A percentile compares a stretch with the other conserved stretches of the same genome.
phyloP scores from a whole-genome alignment of 306 rosid species.

The Quillaja saponaria region DNA sequence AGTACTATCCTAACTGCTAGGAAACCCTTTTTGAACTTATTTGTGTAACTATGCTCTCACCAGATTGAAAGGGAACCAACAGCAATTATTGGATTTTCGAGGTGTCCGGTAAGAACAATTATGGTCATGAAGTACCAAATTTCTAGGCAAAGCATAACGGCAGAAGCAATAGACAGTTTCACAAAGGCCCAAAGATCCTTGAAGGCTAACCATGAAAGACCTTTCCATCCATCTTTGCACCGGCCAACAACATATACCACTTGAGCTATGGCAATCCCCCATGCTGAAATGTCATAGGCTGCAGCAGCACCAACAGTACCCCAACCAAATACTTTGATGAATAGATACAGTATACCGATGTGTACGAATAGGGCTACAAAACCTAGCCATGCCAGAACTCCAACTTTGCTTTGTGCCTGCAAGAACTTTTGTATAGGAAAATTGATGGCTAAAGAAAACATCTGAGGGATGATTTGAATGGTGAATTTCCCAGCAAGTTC shows the following conservation, averaged over 20 bases:
- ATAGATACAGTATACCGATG: slow-evolving; percentile 45
- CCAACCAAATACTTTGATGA: slow-evolving; percentile 59
- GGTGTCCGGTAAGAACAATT: slow-evolving; percentile 94
- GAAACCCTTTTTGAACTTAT: background rate
- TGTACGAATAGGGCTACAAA: slow-evolving; percentile 49
- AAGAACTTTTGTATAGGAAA: slow-evolving; percentile 88
- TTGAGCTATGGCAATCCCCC: slow-evolving; percentile 76
- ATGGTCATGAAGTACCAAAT: slow-evolving; percentile 97
- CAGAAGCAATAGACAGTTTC: slow-evolving; percentile 84
- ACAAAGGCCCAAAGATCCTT: slow-evolving; percentile 81
- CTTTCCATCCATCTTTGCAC: slow-evolving; percentile 85
- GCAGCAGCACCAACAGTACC: slow-evolving; percentile 84
- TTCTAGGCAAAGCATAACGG: slow-evolving; percentile 91
- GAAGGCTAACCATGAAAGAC: slow-evolving; percentile 83
- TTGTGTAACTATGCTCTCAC: slow-evolving; percentile 37
- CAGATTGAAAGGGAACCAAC: slow-evolving; percentile 97
- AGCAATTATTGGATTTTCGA: slow-evolving; percentile 81
- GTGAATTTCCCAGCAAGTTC: slow-evolving; percentile 77
- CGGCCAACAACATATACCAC: slow-evolving; percentile 68
- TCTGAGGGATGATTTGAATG: slow-evolving; percentile 80
- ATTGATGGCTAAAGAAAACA: slow-evolving; percentile 81
- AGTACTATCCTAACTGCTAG: no score
- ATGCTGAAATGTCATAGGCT: slow-evolving; percentile 69
- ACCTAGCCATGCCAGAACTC: slow-evolving; percentile 82
- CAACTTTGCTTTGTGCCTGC: slow-evolving; percentile 85